phyloP scores from a whole-genome alignment of 2,329 filamentous ascomycete species.

The Arthrobotrys entomopaga region DNA sequence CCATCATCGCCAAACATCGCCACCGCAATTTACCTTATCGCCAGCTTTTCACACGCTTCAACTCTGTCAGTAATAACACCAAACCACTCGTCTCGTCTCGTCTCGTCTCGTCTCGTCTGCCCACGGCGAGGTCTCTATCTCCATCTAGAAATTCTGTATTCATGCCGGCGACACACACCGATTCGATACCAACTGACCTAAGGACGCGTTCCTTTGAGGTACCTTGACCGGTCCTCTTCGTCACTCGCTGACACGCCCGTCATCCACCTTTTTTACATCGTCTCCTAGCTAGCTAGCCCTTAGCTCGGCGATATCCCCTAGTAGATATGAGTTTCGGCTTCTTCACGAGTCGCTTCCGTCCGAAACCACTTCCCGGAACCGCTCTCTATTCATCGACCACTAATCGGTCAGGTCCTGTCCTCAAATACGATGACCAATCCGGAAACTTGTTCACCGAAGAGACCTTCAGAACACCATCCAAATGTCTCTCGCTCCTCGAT shows the following conservation, averaged over 20 bases:
- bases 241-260: background rate
- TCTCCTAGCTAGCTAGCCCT: background rate
- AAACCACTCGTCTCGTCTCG: background rate
- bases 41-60: background rate
- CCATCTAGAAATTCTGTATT: background rate
- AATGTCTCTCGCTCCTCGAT: constrained; percentile 28
- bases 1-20: constrained; percentile 1
- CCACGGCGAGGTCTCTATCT: background rate
- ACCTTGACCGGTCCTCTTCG: constrained; percentile 18
- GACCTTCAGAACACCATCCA: constrained; percentile 20
- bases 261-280: background rate
- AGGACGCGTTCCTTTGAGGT: constrained; percentile 43
- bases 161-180: constrained; percentile 15
- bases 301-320: background rate
- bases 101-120: background rate
- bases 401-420: constrained; percentile 39
- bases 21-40: background rate
- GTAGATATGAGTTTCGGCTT: constrained; percentile 32
- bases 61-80: background rate
- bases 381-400: constrained; percentile 40
- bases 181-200: background rate
- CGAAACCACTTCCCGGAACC: constrained; percentile 49
- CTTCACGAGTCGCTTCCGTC: constrained; percentile 45
- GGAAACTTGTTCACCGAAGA: constrained; percentile 48
- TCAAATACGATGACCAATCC: constrained; percentile 50